Evolutionary conservation across 495 filamentous ascomycete species (phyloP).

Genomic region (Hyaloscypha hepaticicola): DNA sequence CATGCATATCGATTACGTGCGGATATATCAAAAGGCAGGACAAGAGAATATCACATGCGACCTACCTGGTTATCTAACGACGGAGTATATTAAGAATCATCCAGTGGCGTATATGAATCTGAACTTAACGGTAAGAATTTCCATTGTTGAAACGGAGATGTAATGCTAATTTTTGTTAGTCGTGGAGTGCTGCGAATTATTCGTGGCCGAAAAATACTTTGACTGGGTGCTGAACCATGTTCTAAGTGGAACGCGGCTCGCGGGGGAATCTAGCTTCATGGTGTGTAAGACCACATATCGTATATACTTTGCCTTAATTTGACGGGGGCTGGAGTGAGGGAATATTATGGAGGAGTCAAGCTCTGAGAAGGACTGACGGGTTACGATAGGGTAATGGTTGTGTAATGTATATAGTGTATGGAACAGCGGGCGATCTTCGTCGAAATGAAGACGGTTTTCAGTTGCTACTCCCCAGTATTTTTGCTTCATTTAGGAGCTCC

Average conservation of each 20-base stretch:
- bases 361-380: too few species aligned
- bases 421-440: too few species aligned
- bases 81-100: conserved; percentile 65
- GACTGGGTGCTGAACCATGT: conserved; percentile 22
- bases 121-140: conserved; percentile 54
- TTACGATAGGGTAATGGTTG: too few species aligned
- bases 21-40: conserved; percentile 69
- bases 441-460: too few species aligned
- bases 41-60: conserved; percentile 63
- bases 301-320: too few species aligned
- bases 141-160: too few species aligned
- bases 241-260: not conserved
- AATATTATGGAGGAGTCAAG: too few species aligned
- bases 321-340: too few species aligned
- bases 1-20: conserved; percentile 72
- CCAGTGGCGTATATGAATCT: conserved; percentile 61
- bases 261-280: not conserved
- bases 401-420: too few species aligned
- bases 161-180: too few species aligned
- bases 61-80: conserved; percentile 67
- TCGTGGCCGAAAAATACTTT: conserved; percentile 49
- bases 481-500: too few species aligned
- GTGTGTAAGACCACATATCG: not conserved
- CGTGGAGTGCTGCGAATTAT: conserved; percentile 48
- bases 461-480: too few species aligned